Evolutionary conservation across 441 rosid genomes (phyloP).

Genomic region (Populus hybrid): DNA sequence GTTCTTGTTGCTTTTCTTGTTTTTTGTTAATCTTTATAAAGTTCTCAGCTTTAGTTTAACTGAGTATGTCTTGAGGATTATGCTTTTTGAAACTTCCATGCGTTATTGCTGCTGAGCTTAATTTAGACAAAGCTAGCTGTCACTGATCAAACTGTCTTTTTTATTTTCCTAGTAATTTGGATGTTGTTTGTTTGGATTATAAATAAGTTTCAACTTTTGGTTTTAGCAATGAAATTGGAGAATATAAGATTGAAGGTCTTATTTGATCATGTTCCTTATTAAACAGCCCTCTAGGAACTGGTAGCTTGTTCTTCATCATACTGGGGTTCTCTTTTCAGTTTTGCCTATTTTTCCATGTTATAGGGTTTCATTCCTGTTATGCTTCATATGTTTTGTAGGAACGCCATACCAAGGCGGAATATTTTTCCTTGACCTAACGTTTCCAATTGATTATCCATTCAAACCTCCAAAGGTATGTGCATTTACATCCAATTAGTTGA

Average conservation of each 20-base stretch:
- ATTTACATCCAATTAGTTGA: not conserved
- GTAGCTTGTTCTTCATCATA: not conserved
- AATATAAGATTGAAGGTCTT: no score
- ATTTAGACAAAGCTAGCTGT: not conserved
- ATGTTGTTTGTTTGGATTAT: not conserved
- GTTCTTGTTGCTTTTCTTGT: not conserved
- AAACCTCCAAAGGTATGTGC: constrained; percentile 79
- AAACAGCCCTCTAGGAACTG: not conserved
- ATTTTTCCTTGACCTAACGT: constrained; percentile 71
- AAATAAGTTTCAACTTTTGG: not conserved
- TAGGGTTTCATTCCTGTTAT: not conserved
- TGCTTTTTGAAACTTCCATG: not conserved
- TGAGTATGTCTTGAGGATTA: not conserved
- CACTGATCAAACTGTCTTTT: not conserved
- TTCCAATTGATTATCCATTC: constrained; percentile 85
- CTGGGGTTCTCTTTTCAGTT: not conserved
- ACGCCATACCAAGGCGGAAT: constrained; percentile 83
- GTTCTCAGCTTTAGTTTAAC: not conserved
- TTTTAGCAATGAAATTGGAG: not conserved
- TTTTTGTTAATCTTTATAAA: not conserved
- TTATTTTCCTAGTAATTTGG: not conserved
- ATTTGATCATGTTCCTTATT: not conserved
- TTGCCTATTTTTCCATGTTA: not conserved
- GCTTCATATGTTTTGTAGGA: constrained; percentile 35
- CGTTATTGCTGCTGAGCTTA: not conserved